Base-by-base conservation (phyloP, 2,329 filamentous ascomycete species). In the Akanthomyces dipterigenus region DNA sequence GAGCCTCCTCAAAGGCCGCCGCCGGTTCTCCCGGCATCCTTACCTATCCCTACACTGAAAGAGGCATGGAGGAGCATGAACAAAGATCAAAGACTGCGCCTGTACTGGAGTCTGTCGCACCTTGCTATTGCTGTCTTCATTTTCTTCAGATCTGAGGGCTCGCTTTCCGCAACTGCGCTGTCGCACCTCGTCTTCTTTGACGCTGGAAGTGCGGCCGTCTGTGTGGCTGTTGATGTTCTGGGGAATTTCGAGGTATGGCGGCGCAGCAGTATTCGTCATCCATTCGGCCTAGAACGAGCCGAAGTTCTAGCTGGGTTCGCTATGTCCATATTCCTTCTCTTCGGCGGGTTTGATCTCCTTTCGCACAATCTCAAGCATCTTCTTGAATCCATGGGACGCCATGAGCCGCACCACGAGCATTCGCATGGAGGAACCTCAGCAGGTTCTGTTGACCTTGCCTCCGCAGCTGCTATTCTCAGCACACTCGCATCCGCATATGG, bases 221-320 rank as follows among this genome's bases (percentile, higher is more conserved):
- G 93, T 72, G 92, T 96, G 3, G 87, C 86, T 14, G 93, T 98
- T 51, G 95, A 99, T 70, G 90, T 98, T 1, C 84, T 97, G 53
- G 88, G 90, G 56, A 99, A 99, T 73, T 99, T 99, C 69, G 95
- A 99, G 72, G 93, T 98, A 45, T 99, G 95, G 95, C 91, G 91
- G 65, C 85, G 93, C 51, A 93, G 90, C 67, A 96, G 88, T 66
- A 89, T 99, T 67, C 88, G 93, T 26, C 92, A 99, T 75, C 95
- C 95, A 0, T 99, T 99, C 71, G 93, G 88, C 3, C 83, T 99
- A 26, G 91, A 97, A 76, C 86, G 95, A 59, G 90, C 90, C 62
- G 95, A 99, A 74, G 93, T 99, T 5, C 84, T 99, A 18, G 92
- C 93, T 40, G 95, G 95, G 20, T 96, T 99, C 66, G 95, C 93